Percentiles rank a stretch among this genome's conserved stretches.
Evolutionary conservation across 1,284 basidiomycete species (phyloP).

Genomic region (Vanrija sp.): DNA sequence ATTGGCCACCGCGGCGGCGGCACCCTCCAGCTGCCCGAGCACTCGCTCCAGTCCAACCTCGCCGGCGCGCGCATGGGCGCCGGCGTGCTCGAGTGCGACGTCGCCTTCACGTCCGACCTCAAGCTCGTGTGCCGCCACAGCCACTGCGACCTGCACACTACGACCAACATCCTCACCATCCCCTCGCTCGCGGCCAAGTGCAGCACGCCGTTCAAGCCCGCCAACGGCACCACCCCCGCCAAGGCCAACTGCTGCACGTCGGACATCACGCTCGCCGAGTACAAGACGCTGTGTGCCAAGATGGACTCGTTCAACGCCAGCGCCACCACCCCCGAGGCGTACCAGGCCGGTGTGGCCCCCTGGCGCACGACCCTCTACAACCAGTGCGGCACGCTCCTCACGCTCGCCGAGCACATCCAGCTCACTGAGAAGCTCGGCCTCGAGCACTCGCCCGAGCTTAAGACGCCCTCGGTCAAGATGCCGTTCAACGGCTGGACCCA

Average conservation of each 20-base stretch:
- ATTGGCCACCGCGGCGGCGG: conserved; percentile 21
- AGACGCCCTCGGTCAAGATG: conserved; percentile 15
- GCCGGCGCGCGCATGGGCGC: conserved; percentile 22
- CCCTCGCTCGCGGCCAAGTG: conserved; percentile 17
- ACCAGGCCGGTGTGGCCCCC: conserved; percentile 5
- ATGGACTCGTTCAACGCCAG: conserved; percentile 13
- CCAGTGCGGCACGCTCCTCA: conserved; percentile 17
- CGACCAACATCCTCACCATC: conserved; percentile 18
- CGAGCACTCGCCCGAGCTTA: conserved; percentile 20
- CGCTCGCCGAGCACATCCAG: conserved; percentile 17
- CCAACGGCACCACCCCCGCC: conserved; percentile 5
- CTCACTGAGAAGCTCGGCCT: conserved; percentile 15
- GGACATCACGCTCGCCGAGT: conserved; percentile 20
- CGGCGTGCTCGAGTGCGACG: conserved; percentile 23
- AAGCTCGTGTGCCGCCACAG: conserved; percentile 23
- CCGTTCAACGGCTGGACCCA: conserved; percentile 20
- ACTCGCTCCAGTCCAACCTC: conserved; percentile 15
- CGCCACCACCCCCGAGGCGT: conserved; percentile 14
- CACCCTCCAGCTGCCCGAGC: conserved; percentile 22
- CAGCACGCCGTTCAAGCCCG: conserved; percentile 15
- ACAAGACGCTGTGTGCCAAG: conserved; percentile 19
- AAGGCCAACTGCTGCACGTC: conserved; percentile 20
- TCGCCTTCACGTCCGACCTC: conserved; percentile 19
- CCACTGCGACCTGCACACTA: conserved; percentile 22
- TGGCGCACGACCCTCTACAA: conserved; percentile 17